phyloP scores from a whole-genome alignment of 805 yeast species.

The Cyberlindnera lachancei region DNA sequence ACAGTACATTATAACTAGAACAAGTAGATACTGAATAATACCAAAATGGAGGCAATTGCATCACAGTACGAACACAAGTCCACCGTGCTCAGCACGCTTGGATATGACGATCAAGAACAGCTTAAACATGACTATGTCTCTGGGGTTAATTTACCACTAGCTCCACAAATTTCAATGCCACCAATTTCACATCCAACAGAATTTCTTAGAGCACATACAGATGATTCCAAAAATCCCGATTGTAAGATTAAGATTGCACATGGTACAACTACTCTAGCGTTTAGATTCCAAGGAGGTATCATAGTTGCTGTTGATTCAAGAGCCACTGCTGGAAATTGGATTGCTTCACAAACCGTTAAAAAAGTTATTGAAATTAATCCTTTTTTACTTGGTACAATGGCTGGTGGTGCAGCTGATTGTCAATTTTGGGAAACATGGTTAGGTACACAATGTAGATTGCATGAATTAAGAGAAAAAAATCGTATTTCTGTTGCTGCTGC shows the following conservation, averaged over 20 bases:
- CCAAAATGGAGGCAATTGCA: slow-evolving; percentile 19
- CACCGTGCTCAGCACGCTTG: slow-evolving; percentile 8
- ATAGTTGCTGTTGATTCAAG: slow-evolving; percentile 96
- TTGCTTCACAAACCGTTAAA: slow-evolving; percentile 95
- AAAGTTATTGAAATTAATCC: slow-evolving; percentile 97
- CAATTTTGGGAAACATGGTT: slow-evolving; percentile 99
- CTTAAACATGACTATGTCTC: slow-evolving; percentile 28
- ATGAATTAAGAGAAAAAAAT: slow-evolving; percentile 90
- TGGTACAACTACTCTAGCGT: slow-evolving; percentile 98
- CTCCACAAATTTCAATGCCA: slow-evolving; percentile 66
- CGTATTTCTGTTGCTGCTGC: slow-evolving; percentile 96
- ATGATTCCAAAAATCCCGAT: slow-evolving; percentile 86
- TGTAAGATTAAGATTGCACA: slow-evolving; percentile 95
- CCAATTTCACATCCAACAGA: slow-evolving; percentile 86
- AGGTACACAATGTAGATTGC: slow-evolving; percentile 92
- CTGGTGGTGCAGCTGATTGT: slow-evolving; percentile 99
- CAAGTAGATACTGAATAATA: too few species aligned
- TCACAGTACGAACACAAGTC: slow-evolving; percentile 16
- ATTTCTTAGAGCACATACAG: slow-evolving; percentile 95
- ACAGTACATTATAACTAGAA: too few species aligned
- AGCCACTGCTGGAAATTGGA: slow-evolving; percentile 97
- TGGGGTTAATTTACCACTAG: slow-evolving; percentile 27
- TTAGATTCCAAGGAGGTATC: slow-evolving; percentile 93
- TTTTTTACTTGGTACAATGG: slow-evolving; percentile 92
- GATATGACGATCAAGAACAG: slow-evolving; percentile 24